Conservation (phyloP, 306 rosid genomes). For the Prunus padus region DNA sequence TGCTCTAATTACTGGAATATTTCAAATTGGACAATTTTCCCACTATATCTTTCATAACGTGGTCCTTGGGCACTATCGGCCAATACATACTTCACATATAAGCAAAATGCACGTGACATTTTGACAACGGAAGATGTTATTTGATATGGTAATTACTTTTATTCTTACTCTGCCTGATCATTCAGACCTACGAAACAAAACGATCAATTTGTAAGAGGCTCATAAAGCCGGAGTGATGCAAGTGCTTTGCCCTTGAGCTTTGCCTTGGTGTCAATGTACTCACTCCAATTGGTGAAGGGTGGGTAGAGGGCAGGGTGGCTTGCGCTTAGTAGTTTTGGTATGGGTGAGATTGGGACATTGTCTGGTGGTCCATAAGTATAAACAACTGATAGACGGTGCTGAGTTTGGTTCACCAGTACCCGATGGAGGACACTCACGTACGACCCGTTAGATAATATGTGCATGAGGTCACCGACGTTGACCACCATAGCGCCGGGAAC, state of each 20-base stretch:
- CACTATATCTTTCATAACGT: too few species aligned
- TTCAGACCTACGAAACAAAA: neutral
- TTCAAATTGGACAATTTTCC: too few species aligned
- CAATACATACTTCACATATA: neutral
- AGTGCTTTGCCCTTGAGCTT: neutral
- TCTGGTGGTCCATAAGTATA: neutral
- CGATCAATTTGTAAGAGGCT: neutral
- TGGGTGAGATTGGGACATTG: neutral
- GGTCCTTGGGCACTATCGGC: too few species aligned
- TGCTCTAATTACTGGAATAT: too few species aligned
- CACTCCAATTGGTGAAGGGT: neutral
- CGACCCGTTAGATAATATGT: slow-evolving; percentile 40
- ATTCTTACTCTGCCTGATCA: too few species aligned
- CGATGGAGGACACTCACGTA: slow-evolving; percentile 43
- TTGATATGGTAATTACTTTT: too few species aligned
- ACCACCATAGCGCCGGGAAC: slow-evolving; percentile 38
- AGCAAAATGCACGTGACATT: neutral
- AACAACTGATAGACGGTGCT: slow-evolving; percentile 33
- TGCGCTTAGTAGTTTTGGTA: neutral
- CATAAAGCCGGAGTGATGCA: neutral
- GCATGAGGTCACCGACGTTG: slow-evolving; percentile 44
- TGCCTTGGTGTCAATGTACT: neutral
- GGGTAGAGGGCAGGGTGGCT: neutral
- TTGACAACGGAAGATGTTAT: too few species aligned
- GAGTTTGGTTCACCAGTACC: slow-evolving; percentile 31